phyloP scores from a whole-genome alignment of 768 basidiomycete species.

The Leccinum rimulosum region DNA sequence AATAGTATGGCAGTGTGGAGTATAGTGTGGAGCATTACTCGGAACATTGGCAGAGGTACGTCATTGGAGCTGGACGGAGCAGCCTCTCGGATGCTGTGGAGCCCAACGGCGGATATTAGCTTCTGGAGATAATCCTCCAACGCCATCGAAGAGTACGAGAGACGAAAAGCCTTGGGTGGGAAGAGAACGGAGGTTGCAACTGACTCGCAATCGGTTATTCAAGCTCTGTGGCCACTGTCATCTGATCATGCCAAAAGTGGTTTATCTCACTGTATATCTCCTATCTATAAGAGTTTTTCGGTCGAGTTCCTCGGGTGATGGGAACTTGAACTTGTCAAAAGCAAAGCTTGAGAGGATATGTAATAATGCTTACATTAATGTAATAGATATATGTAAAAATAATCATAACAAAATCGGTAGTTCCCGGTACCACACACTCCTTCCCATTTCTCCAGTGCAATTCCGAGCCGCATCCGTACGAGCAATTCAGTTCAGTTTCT shows the following conservation, averaged over 20 bases:
- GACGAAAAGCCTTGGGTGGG: background rate
- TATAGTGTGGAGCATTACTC: conserved; percentile 16
- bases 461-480: conserved; percentile 19
- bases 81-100: conserved; percentile 1
- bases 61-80: conserved; percentile 20
- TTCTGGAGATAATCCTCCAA: conserved; percentile 6
- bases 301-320: background rate
- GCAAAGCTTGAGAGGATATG: background rate
- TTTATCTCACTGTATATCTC: background rate
- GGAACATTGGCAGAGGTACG: conserved; percentile 11
- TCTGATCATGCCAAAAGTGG: conserved; percentile 1
- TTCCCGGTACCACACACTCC: conserved; percentile 24
- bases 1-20: conserved; percentile 14
- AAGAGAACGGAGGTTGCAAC: background rate
- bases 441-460: conserved; percentile 10
- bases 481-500: conserved; percentile 1
- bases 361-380: background rate
- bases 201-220: background rate
- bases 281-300: background rate
- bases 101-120: conserved; percentile 8
- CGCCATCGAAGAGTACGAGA: conserved; percentile 5
- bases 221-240: conserved; percentile 1
- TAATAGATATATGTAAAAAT: conserved; percentile 3
- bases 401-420: conserved; percentile 23
- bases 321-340: background rate